Evolutionary conservation across 2,329 filamentous ascomycete genomes (phyloP), one percentile per base, ranked within the genome.

Genomic region (Periglandula ipomoeae): DNA sequence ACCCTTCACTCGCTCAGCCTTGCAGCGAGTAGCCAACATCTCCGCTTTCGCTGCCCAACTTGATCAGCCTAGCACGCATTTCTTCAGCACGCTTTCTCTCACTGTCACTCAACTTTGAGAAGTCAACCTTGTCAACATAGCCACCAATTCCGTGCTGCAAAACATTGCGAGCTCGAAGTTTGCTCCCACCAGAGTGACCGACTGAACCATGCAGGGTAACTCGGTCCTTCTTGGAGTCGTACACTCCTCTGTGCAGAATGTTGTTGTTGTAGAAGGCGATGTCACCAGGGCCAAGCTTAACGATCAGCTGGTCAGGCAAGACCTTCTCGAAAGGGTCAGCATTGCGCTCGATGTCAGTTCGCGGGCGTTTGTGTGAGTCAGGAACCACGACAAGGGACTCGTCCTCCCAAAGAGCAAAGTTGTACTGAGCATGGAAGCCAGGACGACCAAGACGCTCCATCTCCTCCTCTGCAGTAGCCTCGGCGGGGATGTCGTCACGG

Each of bases 251-350:
- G 59, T 89, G 85, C 53, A 94, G 64, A 54, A 95, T 94, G 64
- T 95, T 94, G 61, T 90, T 94, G 65, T 95, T 82, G 62, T 95
- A 95, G 59, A 95, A 95, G 38, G 86, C 86, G 15, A 85, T 80
- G 65, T 95, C 89, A 0, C 89, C 89, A 0, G 87, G 75, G 53
- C 77, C 69, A 52, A 94, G 70, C 60, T 71, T 61, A 15, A 94
- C 87, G 3, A 78, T 67, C 13, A 83, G 60, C 70, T 89, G 82
- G 0, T 70, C 79, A 0, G 82, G 80, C 55, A 93, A 57, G 2
- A 69, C 59, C 2, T 68, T 60, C 56, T 83, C 84, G 58, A 80
- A 85, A 0, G 84, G 82, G 19, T 73, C 79, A 0, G 87, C 87
- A 6, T 59, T 65, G 11, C 87, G 73, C 73, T 95, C 89, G 1